Conservation (phyloP, 352 stramenopile genomes). For the Phytophthora kernoviae region DNA sequence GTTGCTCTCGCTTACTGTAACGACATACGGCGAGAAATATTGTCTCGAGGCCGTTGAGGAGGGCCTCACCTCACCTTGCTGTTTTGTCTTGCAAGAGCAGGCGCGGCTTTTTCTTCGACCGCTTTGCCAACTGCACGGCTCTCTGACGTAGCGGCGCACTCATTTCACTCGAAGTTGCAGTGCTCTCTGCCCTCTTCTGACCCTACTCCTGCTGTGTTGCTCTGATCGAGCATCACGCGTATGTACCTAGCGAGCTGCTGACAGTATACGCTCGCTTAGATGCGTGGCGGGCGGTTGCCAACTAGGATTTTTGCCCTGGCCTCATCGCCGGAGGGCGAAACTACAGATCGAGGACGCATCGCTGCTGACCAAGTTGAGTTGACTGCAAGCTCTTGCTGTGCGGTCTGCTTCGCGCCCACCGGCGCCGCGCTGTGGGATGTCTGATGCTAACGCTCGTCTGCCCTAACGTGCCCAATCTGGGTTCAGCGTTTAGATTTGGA, state of each 20-base stretch:
- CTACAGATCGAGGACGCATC: no score
- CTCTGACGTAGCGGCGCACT: slow-evolving; percentile 18
- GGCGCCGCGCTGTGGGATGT: neutral
- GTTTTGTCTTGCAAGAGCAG: neutral
- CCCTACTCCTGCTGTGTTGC: neutral
- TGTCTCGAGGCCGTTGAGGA: no score
- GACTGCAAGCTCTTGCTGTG: neutral
- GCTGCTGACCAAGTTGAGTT: neutral
- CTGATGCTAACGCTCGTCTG: neutral
- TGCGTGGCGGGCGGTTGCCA: no score
- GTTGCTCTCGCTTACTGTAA: no score
- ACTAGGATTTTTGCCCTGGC: no score
- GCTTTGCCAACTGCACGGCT: slow-evolving; percentile 26
- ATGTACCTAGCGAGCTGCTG: slow-evolving; percentile 2
- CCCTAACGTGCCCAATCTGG: neutral
- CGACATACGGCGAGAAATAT: no score
- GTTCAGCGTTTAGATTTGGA: neutral
- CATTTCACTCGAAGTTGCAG: neutral
- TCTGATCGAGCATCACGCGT: neutral
- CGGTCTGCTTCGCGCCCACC: neutral
- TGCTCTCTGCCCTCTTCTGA: neutral
- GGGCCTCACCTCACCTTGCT: neutral
- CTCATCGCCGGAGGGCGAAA: neutral
- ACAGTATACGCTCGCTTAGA: neutral
- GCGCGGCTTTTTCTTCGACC: slow-evolving; percentile 22